phyloP scores from a whole-genome alignment of 2,329 filamentous ascomycete genomes.

The Helotiales sp. region DNA sequence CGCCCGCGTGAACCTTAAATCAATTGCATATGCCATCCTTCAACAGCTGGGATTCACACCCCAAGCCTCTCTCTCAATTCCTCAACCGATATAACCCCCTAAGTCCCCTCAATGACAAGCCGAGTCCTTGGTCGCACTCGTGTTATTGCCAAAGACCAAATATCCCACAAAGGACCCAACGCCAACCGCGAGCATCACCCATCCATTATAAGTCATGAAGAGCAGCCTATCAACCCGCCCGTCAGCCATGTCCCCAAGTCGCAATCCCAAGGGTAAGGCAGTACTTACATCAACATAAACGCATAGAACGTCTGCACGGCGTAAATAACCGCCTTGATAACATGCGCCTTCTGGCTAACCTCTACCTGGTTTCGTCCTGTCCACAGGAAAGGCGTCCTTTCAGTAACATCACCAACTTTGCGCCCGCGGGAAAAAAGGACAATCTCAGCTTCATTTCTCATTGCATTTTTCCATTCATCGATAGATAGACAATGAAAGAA shows the following conservation, averaged over 20 bases:
- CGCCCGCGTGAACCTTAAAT: conserved; percentile 5
- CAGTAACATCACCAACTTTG: conserved; percentile 53
- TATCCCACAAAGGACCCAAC: conserved; percentile 90
- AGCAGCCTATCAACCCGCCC: conserved; percentile 70
- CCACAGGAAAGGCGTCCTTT: conserved; percentile 66
- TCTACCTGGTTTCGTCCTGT: conserved; percentile 73
- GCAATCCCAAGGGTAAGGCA: not conserved
- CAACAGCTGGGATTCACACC: conserved; percentile 2
- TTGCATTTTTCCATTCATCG: conserved; percentile 7
- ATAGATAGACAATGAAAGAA: conserved; percentile 7
- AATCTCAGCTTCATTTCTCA: conserved; percentile 37
- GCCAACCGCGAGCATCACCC: conserved; percentile 92
- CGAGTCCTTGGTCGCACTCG: conserved; percentile 78
- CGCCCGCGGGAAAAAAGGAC: conserved; percentile 20
- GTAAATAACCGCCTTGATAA: conserved; percentile 84
- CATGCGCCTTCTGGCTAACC: conserved; percentile 69
- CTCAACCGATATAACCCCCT: not conserved
- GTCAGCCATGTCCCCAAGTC: conserved; percentile 17
- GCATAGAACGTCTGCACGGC: conserved; percentile 96
- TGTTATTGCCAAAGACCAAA: conserved; percentile 74
- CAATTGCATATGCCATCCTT: not conserved
- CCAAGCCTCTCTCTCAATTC: not conserved
- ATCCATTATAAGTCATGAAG: conserved; percentile 99
- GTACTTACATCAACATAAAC: conserved; percentile 96
- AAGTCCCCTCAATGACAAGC: conserved; percentile 74